Evolutionary conservation across 495 filamentous ascomycete genomes (phyloP).

Genomic region (Hypoxylon lenormandii): DNA sequence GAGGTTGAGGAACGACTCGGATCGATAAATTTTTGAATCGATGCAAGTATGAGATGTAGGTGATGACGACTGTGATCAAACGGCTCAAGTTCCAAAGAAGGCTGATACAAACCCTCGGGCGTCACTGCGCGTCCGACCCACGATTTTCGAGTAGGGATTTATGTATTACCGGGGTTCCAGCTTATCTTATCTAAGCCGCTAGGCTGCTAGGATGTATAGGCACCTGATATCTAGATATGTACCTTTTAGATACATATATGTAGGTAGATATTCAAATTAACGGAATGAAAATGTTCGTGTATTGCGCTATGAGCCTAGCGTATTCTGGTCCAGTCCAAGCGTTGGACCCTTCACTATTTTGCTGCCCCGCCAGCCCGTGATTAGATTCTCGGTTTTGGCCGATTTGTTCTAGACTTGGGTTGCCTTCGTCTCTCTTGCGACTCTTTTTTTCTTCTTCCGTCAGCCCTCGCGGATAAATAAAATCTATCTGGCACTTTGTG

Average conservation of each 20-base stretch:
- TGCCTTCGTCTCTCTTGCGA: constrained; percentile 22
- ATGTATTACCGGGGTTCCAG: constrained; percentile 30
- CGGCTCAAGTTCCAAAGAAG: constrained; percentile 40
- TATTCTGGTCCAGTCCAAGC: background rate
- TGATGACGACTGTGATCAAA: constrained; percentile 43
- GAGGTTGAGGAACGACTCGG: constrained; percentile 18
- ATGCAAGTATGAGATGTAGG: constrained; percentile 15
- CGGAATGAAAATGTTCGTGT: no score
- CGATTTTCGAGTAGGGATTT: constrained; percentile 23
- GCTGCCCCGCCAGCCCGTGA: constrained; percentile 32
- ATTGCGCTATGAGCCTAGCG: no score
- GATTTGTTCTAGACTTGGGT: background rate
- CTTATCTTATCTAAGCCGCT: no score
- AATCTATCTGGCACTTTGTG: constrained; percentile 12
- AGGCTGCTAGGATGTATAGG: no score
- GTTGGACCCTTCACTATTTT: constrained; percentile 18
- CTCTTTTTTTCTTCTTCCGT: constrained; percentile 31
- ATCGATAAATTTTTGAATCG: constrained; percentile 31
- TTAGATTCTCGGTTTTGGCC: constrained; percentile 15
- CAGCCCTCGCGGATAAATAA: constrained; percentile 25
- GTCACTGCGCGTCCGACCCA: background rate
- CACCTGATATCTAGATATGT: no score
- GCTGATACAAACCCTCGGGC: constrained; percentile 5
- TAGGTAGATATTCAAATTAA: no score
- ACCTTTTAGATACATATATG: no score